Percentiles rank a stretch among this genome's conserved stretches.
Conservation (phyloP, 1,284 basidiomycete species). For the Sphagnurus paluster region DNA sequence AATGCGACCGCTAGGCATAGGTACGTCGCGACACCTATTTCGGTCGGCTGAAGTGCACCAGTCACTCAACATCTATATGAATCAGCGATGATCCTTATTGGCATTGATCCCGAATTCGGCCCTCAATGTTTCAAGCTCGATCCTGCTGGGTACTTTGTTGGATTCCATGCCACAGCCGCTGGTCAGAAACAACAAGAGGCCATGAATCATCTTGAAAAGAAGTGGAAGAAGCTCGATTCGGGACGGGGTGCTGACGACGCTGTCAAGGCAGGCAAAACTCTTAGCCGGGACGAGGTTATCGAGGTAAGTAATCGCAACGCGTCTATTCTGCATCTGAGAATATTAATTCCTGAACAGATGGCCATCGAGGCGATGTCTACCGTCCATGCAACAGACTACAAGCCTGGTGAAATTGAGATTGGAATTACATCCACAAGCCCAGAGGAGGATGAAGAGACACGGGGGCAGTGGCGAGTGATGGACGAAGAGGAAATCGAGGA, state of each 20-base stretch:
- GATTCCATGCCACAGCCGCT: conserved; percentile 95
- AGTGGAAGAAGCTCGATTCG: conserved; percentile 93
- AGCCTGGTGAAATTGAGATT: conserved; percentile 86
- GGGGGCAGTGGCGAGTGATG: conserved; percentile 85
- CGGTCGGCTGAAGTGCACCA: conserved; percentile 7
- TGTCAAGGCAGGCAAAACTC: conserved; percentile 62
- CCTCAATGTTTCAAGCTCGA: conserved; percentile 98
- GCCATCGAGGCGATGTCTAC: conserved; percentile 95
- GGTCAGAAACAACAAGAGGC: conserved; percentile 99
- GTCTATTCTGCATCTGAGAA: neutral
- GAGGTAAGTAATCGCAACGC: conserved; percentile 66
- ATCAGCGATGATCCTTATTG: conserved; percentile 96
- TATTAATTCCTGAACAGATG: conserved; percentile 52
- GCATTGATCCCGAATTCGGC: conserved; percentile 86
- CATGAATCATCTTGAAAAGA: conserved; percentile 98
- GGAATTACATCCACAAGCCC: conserved; percentile 76
- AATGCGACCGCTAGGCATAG: conserved; percentile 96
- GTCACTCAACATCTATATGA: no score
- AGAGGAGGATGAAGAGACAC: conserved; percentile 65
- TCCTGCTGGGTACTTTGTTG: conserved; percentile 98
- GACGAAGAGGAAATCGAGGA: conserved; percentile 81
- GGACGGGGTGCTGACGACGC: conserved; percentile 77
- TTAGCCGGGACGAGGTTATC: conserved; percentile 73
- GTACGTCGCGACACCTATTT: conserved; percentile 46
- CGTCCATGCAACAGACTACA: conserved; percentile 94